These are phyloP conservation scores for Groenewaldozyma tartarivorans DNA, from an alignment of 805 yeast genomes.

Conservation along the genomic window DNA sequence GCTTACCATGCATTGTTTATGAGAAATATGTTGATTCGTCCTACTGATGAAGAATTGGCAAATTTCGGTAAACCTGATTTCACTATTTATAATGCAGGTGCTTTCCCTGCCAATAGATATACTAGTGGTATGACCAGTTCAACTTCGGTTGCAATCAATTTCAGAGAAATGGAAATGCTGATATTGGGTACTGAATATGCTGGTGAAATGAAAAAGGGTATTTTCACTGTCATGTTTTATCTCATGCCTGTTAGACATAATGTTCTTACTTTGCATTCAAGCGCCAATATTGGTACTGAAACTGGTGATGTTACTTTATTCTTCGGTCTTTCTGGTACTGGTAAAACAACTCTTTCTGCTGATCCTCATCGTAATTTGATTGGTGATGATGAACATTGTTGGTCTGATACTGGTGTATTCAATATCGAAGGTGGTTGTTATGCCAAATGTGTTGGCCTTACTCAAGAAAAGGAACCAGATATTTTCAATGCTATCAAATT, in stretches of 20 bases:
- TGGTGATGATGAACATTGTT: conserved; percentile 99
- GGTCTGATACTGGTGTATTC: conserved; percentile 98
- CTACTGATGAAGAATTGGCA: conserved; percentile 79
- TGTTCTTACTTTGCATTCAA: conserved; percentile 88
- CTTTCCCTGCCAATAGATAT: conserved; percentile 94
- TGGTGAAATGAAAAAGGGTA: conserved; percentile 99
- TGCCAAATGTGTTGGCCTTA: conserved; percentile 89
- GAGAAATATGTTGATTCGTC: conserved; percentile 97
- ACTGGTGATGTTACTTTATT: conserved; percentile 81
- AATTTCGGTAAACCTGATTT: conserved; percentile 96
- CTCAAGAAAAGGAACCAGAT: conserved; percentile 93
- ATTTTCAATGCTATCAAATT: conserved; percentile 89
- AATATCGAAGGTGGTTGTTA: conserved; percentile 99
- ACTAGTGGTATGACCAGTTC: conserved; percentile 96
- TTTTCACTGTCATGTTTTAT: conserved; percentile 97
- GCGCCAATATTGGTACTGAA: conserved; percentile 74
- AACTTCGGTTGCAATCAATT: conserved; percentile 92
- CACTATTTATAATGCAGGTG: conserved; percentile 97
- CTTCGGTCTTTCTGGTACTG: conserved; percentile 97
- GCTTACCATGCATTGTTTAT: conserved; percentile 97
- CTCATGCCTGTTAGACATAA: conserved; percentile 91
- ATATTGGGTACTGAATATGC: conserved; percentile 98
- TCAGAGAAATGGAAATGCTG: conserved; percentile 97
- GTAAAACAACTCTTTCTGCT: conserved; percentile 94
- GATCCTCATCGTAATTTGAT: conserved; percentile 89